Evolutionary conservation across 2,329 filamentous ascomycete genomes (phyloP).

Genomic region (Sarocladiaceae sp.): DNA sequence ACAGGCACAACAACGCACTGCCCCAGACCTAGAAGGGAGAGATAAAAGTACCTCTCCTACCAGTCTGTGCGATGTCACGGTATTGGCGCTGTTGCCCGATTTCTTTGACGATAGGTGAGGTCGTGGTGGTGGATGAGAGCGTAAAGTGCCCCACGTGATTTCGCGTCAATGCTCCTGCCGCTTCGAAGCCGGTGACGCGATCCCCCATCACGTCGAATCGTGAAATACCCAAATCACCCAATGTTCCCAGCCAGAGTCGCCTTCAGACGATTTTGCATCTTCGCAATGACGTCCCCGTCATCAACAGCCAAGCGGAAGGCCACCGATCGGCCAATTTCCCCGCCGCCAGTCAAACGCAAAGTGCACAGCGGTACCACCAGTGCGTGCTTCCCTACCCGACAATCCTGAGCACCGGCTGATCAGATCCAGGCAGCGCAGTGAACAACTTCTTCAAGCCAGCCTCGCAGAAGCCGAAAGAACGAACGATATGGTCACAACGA

Average conservation of each 20-base stretch:
- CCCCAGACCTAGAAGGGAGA: too few relatives aligned
- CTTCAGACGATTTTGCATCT: conserved; percentile 1
- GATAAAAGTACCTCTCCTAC: too few relatives aligned
- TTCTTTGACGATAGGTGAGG: conserved; percentile 5
- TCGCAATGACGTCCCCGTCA: conserved; percentile 19
- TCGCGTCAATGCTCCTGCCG: conserved; percentile 19
- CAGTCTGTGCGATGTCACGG: neutral
- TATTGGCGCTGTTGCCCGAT: too few relatives aligned
- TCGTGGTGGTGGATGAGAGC: neutral
- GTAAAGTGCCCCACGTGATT: conserved; percentile 22
- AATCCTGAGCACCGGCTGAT: conserved; percentile 12
- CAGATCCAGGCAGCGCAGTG: conserved; percentile 54
- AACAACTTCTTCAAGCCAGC: conserved; percentile 82
- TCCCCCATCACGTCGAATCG: conserved; percentile 4
- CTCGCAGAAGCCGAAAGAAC: conserved; percentile 77
- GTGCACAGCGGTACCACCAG: conserved; percentile 46
- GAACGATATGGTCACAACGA: conserved; percentile 65
- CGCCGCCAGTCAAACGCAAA: conserved; percentile 47
- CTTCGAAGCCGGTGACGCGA: neutral
- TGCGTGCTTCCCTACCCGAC: conserved; percentile 19
- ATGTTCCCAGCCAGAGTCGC: conserved; percentile 2
- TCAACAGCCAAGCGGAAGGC: conserved; percentile 28
- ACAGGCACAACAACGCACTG: too few relatives aligned
- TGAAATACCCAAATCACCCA: conserved; percentile 3
- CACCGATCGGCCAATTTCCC: conserved; percentile 40